A percentile compares a stretch with the other conserved stretches of the same genome.
Conservation (phyloP, 2,329 filamentous ascomycete species). For the Nigrospora oryzae region DNA sequence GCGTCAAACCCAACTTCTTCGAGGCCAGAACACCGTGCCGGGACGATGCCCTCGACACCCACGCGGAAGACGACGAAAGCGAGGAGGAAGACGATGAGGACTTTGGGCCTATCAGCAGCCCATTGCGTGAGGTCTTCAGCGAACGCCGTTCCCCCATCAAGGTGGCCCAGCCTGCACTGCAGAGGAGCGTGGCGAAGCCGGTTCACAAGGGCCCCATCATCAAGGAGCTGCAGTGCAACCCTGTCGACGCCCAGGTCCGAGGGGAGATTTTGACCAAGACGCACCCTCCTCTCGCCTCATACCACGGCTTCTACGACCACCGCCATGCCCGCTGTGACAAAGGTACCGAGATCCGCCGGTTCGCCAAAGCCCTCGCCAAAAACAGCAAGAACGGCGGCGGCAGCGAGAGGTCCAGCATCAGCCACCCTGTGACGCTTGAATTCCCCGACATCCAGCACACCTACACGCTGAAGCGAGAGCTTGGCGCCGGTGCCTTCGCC, state of each 20-base stretch:
- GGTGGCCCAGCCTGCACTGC: conserved; percentile 40
- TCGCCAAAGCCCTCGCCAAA: conserved; percentile 58
- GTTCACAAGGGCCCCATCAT: conserved; percentile 62
- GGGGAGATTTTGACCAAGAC: conserved; percentile 66
- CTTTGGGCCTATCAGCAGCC: conserved; percentile 54
- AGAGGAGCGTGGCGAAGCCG: conserved; percentile 21
- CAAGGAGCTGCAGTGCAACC: conserved; percentile 78
- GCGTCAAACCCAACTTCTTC: conserved; percentile 48
- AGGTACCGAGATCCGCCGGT: conserved; percentile 72
- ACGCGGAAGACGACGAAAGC: conserved; percentile 15
- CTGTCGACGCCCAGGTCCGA: conserved; percentile 69
- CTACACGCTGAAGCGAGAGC: conserved; percentile 75
- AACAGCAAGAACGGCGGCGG: conserved; percentile 44
- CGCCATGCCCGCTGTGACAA: conserved; percentile 54
- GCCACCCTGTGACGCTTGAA: conserved; percentile 54
- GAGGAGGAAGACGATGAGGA: conserved; percentile 20
- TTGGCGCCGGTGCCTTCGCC: conserved; percentile 89
- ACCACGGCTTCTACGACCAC: conserved; percentile 74
- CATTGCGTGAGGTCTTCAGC: conserved; percentile 58
- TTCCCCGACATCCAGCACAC: conserved; percentile 57
- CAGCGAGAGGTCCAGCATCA: conserved; percentile 53
- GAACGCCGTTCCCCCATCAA: conserved; percentile 36
- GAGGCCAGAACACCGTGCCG: conserved; percentile 73
- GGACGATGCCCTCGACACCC: conserved; percentile 21
- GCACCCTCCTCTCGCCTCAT: conserved; percentile 64